These are phyloP conservation scores for Mediolabrus comicus DNA, from an alignment of 108 stramenopile species.

Conservation along the genomic window DNA sequence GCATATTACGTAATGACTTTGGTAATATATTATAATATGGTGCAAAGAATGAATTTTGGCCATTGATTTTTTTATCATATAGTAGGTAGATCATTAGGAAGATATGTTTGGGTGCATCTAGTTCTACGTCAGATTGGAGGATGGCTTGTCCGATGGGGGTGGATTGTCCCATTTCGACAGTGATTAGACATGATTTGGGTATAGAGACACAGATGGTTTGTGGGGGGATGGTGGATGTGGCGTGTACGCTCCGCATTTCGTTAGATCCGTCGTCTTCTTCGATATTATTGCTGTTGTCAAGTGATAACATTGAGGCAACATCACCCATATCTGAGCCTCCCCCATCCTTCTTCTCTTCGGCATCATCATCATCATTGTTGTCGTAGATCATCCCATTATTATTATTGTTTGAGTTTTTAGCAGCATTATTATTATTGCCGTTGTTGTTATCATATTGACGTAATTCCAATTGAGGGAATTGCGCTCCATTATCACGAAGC, in stretches of 20 bases:
- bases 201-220: constrained; percentile 86
- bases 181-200: constrained; percentile 93
- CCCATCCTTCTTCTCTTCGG: constrained; percentile 68
- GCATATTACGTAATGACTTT: constrained; percentile 89
- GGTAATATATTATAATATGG: constrained; percentile 98
- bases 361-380: constrained; percentile 39
- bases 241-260: constrained; percentile 98
- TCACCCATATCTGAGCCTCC: constrained; percentile 3
- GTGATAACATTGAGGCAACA: constrained; percentile 8
- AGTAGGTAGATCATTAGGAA: constrained; percentile 97
- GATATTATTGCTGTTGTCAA: constrained; percentile 10
- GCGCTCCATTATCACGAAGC: constrained; percentile 79
- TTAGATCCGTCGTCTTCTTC: constrained; percentile 55
- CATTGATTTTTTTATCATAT: constrained; percentile 85
- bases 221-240: constrained; percentile 70
- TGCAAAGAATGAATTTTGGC: constrained; percentile 87
- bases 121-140: constrained; percentile 67
- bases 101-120: constrained; percentile 99
- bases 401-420: neutral
- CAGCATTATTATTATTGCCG: neutral
- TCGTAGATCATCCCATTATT: neutral
- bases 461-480: constrained; percentile 71
- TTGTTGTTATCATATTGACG: constrained; percentile 50
- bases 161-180: constrained; percentile 99
- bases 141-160: constrained; percentile 88